phyloP scores from a whole-genome alignment of 805 yeast species.

The Candida tibetensis region DNA sequence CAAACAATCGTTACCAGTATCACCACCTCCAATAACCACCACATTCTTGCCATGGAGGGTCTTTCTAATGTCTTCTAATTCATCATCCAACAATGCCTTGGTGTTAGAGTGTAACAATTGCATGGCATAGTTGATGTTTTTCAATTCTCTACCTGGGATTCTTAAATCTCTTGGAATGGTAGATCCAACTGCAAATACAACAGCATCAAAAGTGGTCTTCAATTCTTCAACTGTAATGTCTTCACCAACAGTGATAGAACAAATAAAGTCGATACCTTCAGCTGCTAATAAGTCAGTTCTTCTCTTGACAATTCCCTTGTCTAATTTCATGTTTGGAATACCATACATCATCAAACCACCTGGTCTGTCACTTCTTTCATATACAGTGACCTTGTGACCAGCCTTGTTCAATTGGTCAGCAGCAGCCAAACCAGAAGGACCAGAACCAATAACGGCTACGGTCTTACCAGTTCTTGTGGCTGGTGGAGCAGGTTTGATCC shows the following conservation, averaged over 20 bases:
- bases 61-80: slow-evolving; percentile 71
- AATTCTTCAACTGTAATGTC: slow-evolving; percentile 72
- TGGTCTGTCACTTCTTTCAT: slow-evolving; percentile 90
- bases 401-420: slow-evolving; percentile 97
- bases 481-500: slow-evolving; percentile 89
- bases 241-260: slow-evolving; percentile 80
- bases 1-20: slow-evolving; percentile 97
- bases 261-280: slow-evolving; percentile 81
- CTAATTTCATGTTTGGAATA: slow-evolving; percentile 98
- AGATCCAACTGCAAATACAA: slow-evolving; percentile 88
- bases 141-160: slow-evolving; percentile 89
- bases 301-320: slow-evolving; percentile 87
- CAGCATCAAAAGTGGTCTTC: slow-evolving; percentile 69
- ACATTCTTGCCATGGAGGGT: slow-evolving; percentile 82
- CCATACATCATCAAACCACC: slow-evolving; percentile 99
- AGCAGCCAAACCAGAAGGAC: slow-evolving; percentile 95
- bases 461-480: slow-evolving; percentile 75
- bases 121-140: slow-evolving; percentile 94
- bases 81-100: slow-evolving; percentile 77
- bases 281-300: slow-evolving; percentile 87
- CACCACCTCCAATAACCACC: slow-evolving; percentile 99
- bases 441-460: slow-evolving; percentile 90
- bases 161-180: slow-evolving; percentile 94
- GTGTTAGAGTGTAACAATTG: slow-evolving; percentile 84
- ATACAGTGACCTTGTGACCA: slow-evolving; percentile 88